Evolutionary conservation across 257 asterid species (phyloP), one percentile per base, ranked within the genome.

Genomic region (Plectranthus barbatus): DNA sequence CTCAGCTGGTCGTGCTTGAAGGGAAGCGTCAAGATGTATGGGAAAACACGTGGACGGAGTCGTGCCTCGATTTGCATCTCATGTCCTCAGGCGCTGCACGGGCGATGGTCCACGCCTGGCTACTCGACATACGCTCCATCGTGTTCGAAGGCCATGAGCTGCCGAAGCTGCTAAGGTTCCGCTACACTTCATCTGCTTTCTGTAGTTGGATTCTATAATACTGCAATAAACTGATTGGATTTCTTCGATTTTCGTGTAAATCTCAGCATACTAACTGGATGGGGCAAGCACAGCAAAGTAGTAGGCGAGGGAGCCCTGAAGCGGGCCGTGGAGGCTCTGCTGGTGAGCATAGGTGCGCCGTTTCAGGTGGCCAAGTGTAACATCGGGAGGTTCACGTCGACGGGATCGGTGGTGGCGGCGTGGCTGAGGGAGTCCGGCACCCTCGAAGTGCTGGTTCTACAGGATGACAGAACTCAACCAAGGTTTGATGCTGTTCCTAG

Each of bases 211-310:
- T 60, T 24, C 21, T 39, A 10, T 59, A n/a, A 0, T 29, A 6
- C 55, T 6, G 12, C 31, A 37, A n/a, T n/a, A n/a, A n/a, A 31
- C 34, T 19, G 1, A 44, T 53, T 14, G n/a, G 10, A 12, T 19
- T 29, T 7, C 10, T 54, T 44, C 46, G 14, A 11, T 33, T 29
- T 44, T 66, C 19, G 57, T 49, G 4, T 56, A 63, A 45, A 18
- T 19, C 21, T 46, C 92, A 91, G 98, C 82, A 91, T 91, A 54
- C 78, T 88, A 74, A 91, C 98, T 0, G 98, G 98, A 41, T 91
- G 98, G 98, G 98, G 98, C 39, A 91, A 91, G 79, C 98, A 91
- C 83, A 91, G 98, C 87, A 91, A 91, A 67, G 80, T 88, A 19
- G 91, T 87, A 29, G 96, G 98, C 13, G 95, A 86, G 45, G 88